Evolutionary conservation across 2,329 filamentous ascomycete species (phyloP).

Genomic region (Epichloe elymi): DNA sequence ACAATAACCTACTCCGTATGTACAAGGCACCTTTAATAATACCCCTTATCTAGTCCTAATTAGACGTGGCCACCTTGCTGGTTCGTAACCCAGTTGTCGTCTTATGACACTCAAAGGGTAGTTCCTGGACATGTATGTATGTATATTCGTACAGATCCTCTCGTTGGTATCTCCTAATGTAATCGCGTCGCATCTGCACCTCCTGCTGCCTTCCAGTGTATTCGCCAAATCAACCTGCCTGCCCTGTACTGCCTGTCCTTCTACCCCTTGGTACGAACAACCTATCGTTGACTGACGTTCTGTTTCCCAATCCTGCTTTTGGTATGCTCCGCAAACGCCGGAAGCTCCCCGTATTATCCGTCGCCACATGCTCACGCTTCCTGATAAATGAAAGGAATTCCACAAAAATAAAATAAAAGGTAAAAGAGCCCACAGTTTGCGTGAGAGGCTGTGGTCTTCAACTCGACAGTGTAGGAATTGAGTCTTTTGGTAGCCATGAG

Average conservation of each 20-base stretch:
- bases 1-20: no score
- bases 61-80: neutral
- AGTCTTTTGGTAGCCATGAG: neutral
- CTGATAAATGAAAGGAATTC: neutral
- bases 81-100: no score
- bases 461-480: neutral
- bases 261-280: neutral
- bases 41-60: no score
- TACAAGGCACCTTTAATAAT: no score
- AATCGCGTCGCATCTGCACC: constrained; percentile 7
- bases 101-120: no score
- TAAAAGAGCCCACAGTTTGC: neutral
- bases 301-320: constrained; percentile 4
- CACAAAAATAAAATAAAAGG: neutral
- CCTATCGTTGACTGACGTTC: neutral
- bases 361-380: neutral
- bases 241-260: neutral
- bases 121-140: neutral
- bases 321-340: constrained; percentile 7
- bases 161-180: constrained; percentile 6
- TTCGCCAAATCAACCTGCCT: neutral
- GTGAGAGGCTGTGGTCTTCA: neutral
- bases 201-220: neutral
- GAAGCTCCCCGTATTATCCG: neutral
- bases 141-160: constrained; percentile 11